These are phyloP conservation scores for Aspergillus carbonarius DNA, from an alignment of 2,329 filamentous ascomycete genomes.

Conservation along the genomic window DNA sequence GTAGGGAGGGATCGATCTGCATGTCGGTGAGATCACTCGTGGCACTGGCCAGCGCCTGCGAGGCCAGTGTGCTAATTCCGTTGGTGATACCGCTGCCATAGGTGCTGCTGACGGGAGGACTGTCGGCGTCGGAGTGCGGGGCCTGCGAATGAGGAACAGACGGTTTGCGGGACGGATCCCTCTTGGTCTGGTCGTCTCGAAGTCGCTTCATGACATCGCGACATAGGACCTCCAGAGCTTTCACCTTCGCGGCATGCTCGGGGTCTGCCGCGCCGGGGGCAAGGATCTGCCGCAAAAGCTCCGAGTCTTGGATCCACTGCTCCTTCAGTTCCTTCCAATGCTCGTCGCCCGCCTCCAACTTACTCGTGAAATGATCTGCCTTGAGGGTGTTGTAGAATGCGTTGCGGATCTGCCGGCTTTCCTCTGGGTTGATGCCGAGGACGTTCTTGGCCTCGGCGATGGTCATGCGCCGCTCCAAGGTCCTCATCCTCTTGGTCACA, in stretches of 20 bases:
- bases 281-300: constrained; percentile 57
- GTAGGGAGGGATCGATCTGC: constrained; percentile 64
- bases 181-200: constrained; percentile 64
- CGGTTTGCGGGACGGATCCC: constrained; percentile 50
- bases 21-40: constrained; percentile 50
- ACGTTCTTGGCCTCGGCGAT: constrained; percentile 72
- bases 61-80: constrained; percentile 45
- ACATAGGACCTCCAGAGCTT: constrained; percentile 69
- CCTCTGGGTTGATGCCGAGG: constrained; percentile 67
- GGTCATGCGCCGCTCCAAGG: constrained; percentile 63
- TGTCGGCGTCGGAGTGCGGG: constrained; percentile 22
- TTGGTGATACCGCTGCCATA: constrained; percentile 34
- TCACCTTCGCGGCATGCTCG: constrained; percentile 56
- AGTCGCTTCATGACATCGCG: constrained; percentile 76
- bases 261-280: constrained; percentile 53
- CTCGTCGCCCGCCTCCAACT: constrained; percentile 68
- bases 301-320: constrained; percentile 62
- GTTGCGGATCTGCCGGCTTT: constrained; percentile 64
- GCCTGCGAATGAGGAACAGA: constrained; percentile 24
- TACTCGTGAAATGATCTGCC: constrained; percentile 67
- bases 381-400: constrained; percentile 66
- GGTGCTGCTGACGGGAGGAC: constrained; percentile 23
- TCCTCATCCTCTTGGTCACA: constrained; percentile 76
- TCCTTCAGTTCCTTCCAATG: constrained; percentile 71
- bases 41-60: constrained; percentile 45